phyloP scores from a whole-genome alignment of 1,284 basidiomycete species.

The Ganoderma sinense region DNA sequence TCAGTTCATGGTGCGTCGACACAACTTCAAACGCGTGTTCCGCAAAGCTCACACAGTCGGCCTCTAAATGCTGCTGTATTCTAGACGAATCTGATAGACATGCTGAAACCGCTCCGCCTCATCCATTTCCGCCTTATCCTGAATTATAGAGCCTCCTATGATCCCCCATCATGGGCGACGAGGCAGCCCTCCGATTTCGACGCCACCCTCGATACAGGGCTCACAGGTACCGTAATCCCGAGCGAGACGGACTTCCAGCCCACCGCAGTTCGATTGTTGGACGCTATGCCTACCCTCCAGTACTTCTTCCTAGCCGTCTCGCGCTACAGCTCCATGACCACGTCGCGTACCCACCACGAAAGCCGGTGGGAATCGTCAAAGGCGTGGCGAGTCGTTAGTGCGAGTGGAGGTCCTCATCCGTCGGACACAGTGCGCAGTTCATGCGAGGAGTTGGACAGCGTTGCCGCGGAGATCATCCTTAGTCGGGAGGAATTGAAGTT shows the following conservation, averaged over 20 bases:
- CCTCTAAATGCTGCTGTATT: not conserved
- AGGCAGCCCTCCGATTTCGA: not conserved
- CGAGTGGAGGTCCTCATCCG: too few species aligned
- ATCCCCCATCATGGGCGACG: not conserved
- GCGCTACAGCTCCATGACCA: too few species aligned
- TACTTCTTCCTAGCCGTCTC: not conserved
- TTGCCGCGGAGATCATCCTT: too few species aligned
- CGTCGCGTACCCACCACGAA: too few species aligned
- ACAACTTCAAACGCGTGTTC: not conserved
- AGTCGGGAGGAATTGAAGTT: too few species aligned
- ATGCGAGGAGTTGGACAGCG: too few species aligned
- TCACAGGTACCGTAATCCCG: not conserved
- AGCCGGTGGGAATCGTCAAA: too few species aligned
- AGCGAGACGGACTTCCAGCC: not conserved
- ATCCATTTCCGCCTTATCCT: not conserved
- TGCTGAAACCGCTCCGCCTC: not conserved
- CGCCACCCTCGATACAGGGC: not conserved
- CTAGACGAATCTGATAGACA: not conserved
- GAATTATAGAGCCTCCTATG: not conserved
- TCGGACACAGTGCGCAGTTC: too few species aligned
- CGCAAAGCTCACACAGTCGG: not conserved
- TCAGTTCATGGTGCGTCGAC: not conserved
- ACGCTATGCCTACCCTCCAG: not conserved
- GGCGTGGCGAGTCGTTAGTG: too few species aligned
- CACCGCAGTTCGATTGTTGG: not conserved